Evolutionary conservation across 2,329 filamentous ascomycete species (phyloP).

Genomic region (Uncinocarpus reesii): DNA sequence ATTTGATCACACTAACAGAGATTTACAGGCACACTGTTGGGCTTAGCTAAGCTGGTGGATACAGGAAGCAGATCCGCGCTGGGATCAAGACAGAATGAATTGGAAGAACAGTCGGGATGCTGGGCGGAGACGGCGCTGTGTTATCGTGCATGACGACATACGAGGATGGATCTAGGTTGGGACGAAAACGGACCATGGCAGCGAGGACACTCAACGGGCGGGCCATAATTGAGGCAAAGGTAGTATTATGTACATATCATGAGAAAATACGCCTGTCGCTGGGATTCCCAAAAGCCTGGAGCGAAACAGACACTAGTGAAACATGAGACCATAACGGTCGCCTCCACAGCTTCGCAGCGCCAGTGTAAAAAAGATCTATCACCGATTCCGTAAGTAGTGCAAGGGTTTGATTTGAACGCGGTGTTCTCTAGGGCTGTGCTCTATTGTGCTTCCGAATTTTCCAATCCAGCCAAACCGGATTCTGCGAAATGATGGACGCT

Average conservation of each 20-base stretch:
- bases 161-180: neutral
- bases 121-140: too few species aligned
- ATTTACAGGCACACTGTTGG: slow-evolving; percentile 2
- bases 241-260: neutral
- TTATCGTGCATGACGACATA: neutral
- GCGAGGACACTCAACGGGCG: neutral
- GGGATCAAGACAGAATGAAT: neutral
- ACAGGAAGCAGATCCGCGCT: neutral
- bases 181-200: neutral
- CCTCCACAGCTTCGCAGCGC: neutral
- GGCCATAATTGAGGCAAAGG: neutral
- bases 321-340: neutral
- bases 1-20: slow-evolving; percentile 1
- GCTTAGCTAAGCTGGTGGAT: slow-evolving; percentile 10
- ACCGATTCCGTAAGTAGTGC: neutral
- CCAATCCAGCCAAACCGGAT: neutral
- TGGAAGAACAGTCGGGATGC: neutral
- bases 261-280: neutral
- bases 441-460: neutral
- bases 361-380: neutral
- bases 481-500: too few species aligned
- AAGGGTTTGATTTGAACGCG: neutral
- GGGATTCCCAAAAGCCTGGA: neutral
- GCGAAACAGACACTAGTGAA: neutral
- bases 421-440: neutral